phyloP scores from a whole-genome alignment of 1,139 yeast genomes.

The Groenewaldozyma auringiensis region DNA sequence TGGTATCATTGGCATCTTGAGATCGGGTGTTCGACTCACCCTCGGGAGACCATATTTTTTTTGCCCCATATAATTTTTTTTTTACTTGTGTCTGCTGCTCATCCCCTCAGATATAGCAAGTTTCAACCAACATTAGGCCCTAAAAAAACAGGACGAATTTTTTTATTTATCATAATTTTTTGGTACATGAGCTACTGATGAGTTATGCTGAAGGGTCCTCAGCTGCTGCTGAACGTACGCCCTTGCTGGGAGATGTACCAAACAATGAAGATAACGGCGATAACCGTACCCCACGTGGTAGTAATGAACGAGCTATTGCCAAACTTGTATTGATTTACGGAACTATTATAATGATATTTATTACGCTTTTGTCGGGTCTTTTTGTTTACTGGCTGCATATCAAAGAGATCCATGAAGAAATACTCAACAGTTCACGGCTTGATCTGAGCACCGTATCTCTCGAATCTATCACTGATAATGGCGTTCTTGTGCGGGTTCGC shows the following conservation, averaged over 20 bases:
- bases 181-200: neutral
- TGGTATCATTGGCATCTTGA: constrained; percentile 53
- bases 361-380: neutral
- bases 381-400: neutral
- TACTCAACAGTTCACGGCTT: neutral
- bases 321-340: no score
- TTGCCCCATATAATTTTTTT: no score
- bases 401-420: neutral
- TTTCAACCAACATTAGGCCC: no score
- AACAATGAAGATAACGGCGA: neutral
- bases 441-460: neutral
- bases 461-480: neutral
- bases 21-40: constrained; percentile 84
- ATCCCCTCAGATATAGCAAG: no score
- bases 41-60: constrained; percentile 48
- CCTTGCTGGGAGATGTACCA: neutral
- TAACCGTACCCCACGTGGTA: no score
- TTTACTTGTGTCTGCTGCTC: no score
- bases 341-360: no score
- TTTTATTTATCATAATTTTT: no score
- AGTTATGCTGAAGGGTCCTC: neutral
- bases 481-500: neutral
- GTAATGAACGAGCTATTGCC: no score
- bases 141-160: no score
- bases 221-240: neutral